Percentiles rank a stretch among this genome's conserved stretches.
Conservation (phyloP, 2,329 filamentous ascomycete genomes). For the Pseudodiploospora longispora region DNA sequence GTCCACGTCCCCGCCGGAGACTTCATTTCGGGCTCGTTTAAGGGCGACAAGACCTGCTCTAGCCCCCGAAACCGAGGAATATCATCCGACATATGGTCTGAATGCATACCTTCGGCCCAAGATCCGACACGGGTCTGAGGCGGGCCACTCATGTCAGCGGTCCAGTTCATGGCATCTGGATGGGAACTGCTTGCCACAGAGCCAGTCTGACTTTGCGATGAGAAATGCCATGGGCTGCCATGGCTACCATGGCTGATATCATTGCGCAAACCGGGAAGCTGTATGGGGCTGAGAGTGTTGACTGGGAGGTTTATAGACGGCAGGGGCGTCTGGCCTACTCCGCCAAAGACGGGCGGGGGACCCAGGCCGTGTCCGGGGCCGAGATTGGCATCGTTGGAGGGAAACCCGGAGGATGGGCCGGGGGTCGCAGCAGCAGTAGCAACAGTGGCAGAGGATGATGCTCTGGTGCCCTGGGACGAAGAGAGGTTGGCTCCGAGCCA, state of each 20-base stretch:
- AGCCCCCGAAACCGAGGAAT: slow-evolving; percentile 30
- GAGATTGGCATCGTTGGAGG: slow-evolving; percentile 9
- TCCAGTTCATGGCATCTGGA: slow-evolving; percentile 39
- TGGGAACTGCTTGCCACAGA: slow-evolving; percentile 40
- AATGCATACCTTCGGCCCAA: slow-evolving; percentile 39
- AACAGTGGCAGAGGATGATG: neutral
- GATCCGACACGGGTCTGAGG: slow-evolving; percentile 39
- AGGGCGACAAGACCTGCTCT: slow-evolving; percentile 41
- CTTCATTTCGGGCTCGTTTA: slow-evolving; percentile 35
- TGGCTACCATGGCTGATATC: slow-evolving; percentile 37
- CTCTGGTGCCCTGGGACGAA: slow-evolving; percentile 8
- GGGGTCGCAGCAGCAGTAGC: slow-evolving; percentile 1
- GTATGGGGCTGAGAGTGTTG: slow-evolving; percentile 21
- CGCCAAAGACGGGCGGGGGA: slow-evolving; percentile 20
- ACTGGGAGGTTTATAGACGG: slow-evolving; percentile 23
- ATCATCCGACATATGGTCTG: slow-evolving; percentile 23
- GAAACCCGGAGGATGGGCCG: slow-evolving; percentile 19
- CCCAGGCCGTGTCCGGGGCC: slow-evolving; percentile 9
- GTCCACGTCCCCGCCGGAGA: slow-evolving; percentile 48
- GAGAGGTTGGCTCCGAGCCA: slow-evolving; percentile 35
- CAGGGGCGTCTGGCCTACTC: slow-evolving; percentile 17
- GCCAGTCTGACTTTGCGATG: slow-evolving; percentile 36
- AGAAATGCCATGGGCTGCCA: slow-evolving; percentile 42
- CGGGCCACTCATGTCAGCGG: slow-evolving; percentile 28
- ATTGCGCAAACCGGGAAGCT: slow-evolving; percentile 21